A percentile compares a stretch with the other conserved stretches of the same genome.
Conservation (phyloP, 352 stramenopile genomes). For the Globisporangium irregulare region DNA sequence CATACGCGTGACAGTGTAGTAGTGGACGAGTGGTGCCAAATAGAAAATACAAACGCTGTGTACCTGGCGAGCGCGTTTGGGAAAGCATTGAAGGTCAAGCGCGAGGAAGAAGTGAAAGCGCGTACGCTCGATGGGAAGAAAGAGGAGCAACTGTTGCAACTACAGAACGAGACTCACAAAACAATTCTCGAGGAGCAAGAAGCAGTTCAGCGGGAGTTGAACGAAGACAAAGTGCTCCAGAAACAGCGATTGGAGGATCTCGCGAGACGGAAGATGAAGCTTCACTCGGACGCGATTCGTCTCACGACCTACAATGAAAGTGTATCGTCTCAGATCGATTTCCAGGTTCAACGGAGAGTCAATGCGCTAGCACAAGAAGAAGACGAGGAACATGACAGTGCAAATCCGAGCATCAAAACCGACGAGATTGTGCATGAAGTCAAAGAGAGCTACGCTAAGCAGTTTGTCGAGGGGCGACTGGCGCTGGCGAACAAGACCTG, state of each 20-base stretch:
- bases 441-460: constrained; percentile 49
- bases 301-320: constrained; percentile 67
- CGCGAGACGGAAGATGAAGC: constrained; percentile 31
- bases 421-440: constrained; percentile 27
- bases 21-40: constrained; percentile 26
- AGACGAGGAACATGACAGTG: not conserved
- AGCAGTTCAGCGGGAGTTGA: constrained; percentile 25
- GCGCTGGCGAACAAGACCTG: constrained; percentile 68
- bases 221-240: constrained; percentile 34
- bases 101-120: constrained; percentile 35
- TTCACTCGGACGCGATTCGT: constrained; percentile 53
- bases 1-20: not conserved
- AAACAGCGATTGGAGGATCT: constrained; percentile 40
- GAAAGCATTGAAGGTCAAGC: constrained; percentile 27
- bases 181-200: constrained; percentile 34
- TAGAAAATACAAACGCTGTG: constrained; percentile 48
- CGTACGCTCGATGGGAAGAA: constrained; percentile 30
- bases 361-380: constrained; percentile 32
- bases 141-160: constrained; percentile 33
- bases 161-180: constrained; percentile 43
- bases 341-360: constrained; percentile 48
- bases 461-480: constrained; percentile 56
- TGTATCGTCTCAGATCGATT: constrained; percentile 64
- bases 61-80: constrained; percentile 46
- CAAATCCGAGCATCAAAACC: constrained; percentile 4